Conservation (phyloP, 2,329 filamentous ascomycete species). For the Pseudocercospora fuligena region DNA sequence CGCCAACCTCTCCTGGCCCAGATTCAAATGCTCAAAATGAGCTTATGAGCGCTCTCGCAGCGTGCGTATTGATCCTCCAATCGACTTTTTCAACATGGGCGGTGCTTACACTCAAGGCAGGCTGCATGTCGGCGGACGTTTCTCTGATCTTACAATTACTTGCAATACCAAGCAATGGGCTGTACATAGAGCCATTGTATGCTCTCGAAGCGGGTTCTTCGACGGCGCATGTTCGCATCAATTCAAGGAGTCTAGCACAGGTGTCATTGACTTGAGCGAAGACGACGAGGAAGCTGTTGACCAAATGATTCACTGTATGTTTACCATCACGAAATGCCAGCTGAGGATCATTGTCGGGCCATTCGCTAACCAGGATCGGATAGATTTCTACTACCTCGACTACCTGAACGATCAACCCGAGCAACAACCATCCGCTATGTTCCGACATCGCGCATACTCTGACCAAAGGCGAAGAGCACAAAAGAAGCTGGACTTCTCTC, state of each 20-base stretch:
- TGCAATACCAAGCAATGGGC: slow-evolving; percentile 53
- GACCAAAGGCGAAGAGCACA: slow-evolving; percentile 34
- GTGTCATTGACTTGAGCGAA: slow-evolving; percentile 44
- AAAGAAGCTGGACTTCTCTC: slow-evolving; percentile 41
- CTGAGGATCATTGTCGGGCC: not conserved
- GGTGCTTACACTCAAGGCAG: slow-evolving; percentile 35
- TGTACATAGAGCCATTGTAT: slow-evolving; percentile 55
- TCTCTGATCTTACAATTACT: slow-evolving; percentile 55
- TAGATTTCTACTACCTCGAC: slow-evolving; percentile 47
- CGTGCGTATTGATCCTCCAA: slow-evolving; percentile 44
- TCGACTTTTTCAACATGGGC: slow-evolving; percentile 23
- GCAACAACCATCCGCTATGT: slow-evolving; percentile 36
- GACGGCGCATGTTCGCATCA: slow-evolving; percentile 45
- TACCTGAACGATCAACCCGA: slow-evolving; percentile 38
- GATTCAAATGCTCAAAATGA: slow-evolving; percentile 48
- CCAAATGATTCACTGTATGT: slow-evolving; percentile 47
- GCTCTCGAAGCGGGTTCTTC: slow-evolving; percentile 54
- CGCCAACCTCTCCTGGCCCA: slow-evolving; percentile 34
- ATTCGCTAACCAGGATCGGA: slow-evolving; percentile 8
- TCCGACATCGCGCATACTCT: slow-evolving; percentile 39
- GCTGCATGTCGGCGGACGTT: slow-evolving; percentile 45
- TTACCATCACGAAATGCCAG: not conserved
- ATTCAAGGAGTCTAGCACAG: slow-evolving; percentile 41
- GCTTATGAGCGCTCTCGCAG: slow-evolving; percentile 53
- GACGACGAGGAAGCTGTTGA: slow-evolving; percentile 46